These are phyloP conservation scores for Plasmodium knowlesi DNA, from an alignment of 169 alveolate genomes.

Conservation along the genomic window DNA sequence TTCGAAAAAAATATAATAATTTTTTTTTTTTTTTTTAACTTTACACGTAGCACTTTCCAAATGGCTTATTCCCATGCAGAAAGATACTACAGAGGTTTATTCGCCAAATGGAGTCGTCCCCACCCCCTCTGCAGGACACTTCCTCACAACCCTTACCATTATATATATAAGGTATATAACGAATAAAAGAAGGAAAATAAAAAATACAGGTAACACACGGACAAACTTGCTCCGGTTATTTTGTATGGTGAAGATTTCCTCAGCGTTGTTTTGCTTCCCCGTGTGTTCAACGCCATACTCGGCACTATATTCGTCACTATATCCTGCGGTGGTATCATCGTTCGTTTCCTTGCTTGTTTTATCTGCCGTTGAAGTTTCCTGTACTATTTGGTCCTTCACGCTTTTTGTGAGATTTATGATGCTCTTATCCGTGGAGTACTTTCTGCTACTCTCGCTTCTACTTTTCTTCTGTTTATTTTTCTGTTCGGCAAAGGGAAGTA, in stretches of 20 bases:
- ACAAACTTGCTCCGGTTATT: conserved; percentile 31
- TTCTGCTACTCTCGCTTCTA: conserved; percentile 12
- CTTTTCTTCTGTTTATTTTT: conserved; percentile 38
- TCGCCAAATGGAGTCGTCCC: background rate
- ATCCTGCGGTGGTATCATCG: background rate
- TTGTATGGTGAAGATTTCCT: conserved; percentile 14
- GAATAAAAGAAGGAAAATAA: conserved; percentile 38
- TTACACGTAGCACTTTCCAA: background rate
- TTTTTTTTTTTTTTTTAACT: background rate
- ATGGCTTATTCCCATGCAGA: background rate
- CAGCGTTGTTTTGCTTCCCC: background rate
- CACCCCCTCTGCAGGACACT: background rate
- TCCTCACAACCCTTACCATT: conserved; percentile 35
- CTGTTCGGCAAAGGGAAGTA: background rate
- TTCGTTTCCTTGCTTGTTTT: background rate
- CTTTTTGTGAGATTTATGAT: conserved; percentile 8
- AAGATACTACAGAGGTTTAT: background rate
- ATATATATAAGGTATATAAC: conserved; percentile 59
- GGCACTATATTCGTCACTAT: background rate
- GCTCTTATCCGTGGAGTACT: conserved; percentile 28
- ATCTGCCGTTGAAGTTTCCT: background rate
- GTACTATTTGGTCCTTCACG: conserved; percentile 4
- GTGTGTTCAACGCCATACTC: background rate
- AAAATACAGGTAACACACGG: conserved; percentile 56
- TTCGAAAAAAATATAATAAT: background rate